A percentile compares a stretch with the other conserved stretches of the same genome.
Conservation (phyloP, 148 eudicot genomes). For the Vaccinium vitisidaea region DNA sequence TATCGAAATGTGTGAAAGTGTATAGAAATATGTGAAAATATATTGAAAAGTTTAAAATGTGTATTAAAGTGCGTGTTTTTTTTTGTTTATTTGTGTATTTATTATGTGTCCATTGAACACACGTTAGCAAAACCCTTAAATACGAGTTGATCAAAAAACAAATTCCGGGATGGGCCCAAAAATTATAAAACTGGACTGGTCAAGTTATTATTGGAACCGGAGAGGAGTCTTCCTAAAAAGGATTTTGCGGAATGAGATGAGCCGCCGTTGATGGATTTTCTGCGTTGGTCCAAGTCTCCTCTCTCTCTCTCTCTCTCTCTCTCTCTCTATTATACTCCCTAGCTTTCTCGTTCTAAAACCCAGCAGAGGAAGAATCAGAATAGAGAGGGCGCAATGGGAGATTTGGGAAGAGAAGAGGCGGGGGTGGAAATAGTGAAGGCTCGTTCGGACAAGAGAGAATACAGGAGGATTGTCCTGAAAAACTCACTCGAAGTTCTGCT, state of each 20-base stretch:
- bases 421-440: conserved; percentile 47
- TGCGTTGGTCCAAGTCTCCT: not conserved
- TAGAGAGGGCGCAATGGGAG: conserved; percentile 30
- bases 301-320: not conserved
- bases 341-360: not conserved
- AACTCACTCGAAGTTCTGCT: conserved; percentile 72
- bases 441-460: conserved; percentile 63
- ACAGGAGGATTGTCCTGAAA: conserved; percentile 53
- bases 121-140: too few species aligned
- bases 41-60: too few species aligned
- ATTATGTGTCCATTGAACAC: too few species aligned
- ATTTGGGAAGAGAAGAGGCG: conserved; percentile 24
- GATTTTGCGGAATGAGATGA: not conserved
- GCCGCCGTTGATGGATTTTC: too few species aligned
- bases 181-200: not conserved
- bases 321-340: too few species aligned
- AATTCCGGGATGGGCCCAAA: not conserved
- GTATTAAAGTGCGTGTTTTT: too few species aligned
- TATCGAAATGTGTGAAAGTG: too few species aligned
- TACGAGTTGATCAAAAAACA: not conserved
- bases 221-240: not conserved
- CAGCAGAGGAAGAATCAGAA: not conserved
- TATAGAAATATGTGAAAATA: too few species aligned
- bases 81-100: too few species aligned
- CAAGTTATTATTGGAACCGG: not conserved